Conservation (phyloP, 2,329 filamentous ascomycete species). For the Acephala macrosclerotiorum region DNA sequence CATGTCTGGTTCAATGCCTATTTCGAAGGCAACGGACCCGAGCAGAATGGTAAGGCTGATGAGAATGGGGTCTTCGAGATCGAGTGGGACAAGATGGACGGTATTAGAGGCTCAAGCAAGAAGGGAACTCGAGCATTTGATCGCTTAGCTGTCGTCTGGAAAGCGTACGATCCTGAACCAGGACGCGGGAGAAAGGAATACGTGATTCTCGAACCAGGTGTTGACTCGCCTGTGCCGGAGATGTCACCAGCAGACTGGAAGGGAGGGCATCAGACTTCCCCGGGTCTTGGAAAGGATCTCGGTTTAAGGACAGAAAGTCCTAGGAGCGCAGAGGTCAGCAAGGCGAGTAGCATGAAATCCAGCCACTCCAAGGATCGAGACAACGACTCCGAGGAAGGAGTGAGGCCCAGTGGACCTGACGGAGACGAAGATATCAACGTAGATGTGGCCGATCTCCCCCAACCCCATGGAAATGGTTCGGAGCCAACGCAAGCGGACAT, state of each 20-base stretch:
- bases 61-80: slow-evolving; percentile 76
- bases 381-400: slow-evolving; percentile 35
- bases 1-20: slow-evolving; percentile 98
- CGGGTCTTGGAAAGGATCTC: slow-evolving; percentile 65
- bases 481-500: slow-evolving; percentile 35
- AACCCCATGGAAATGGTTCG: slow-evolving; percentile 29
- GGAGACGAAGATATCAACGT: slow-evolving; percentile 40
- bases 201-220: slow-evolving; percentile 69
- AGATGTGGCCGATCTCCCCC: slow-evolving; percentile 34
- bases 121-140: slow-evolving; percentile 88
- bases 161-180: slow-evolving; percentile 47
- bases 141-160: slow-evolving; percentile 86
- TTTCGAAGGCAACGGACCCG: slow-evolving; percentile 84
- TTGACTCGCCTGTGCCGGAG: slow-evolving; percentile 75
- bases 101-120: slow-evolving; percentile 86
- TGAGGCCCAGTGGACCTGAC: slow-evolving; percentile 36
- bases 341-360: slow-evolving; percentile 72
- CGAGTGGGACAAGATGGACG: slow-evolving; percentile 85
- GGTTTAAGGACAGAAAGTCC: slow-evolving; percentile 72
- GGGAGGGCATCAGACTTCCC: slow-evolving; percentile 57
- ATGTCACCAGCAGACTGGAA: slow-evolving; percentile 76
- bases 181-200: slow-evolving; percentile 40
- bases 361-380: slow-evolving; percentile 30
- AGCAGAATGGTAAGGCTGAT: slow-evolving; percentile 69
- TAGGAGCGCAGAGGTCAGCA: slow-evolving; percentile 71